Evolutionary conservation across 179 eudicot genomes (phyloP).

Genomic region (Sideroxylon spinosum): DNA sequence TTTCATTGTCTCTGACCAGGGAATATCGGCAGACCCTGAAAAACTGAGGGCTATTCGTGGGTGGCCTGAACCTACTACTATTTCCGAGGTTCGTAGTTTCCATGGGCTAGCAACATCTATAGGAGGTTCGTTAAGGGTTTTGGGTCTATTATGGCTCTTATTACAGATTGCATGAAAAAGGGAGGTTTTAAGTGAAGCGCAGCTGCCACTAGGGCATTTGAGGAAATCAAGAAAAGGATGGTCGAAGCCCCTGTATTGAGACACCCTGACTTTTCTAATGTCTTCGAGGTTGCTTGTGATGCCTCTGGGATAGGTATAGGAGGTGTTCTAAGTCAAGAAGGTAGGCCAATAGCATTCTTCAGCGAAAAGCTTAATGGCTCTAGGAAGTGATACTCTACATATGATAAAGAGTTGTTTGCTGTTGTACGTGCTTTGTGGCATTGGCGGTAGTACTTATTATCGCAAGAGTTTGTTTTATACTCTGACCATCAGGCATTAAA

Average conservation of each 20-base stretch:
- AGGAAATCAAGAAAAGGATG: neutral
- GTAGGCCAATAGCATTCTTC: neutral
- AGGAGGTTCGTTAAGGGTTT: neutral
- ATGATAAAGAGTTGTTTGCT: too few species aligned
- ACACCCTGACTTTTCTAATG: neutral
- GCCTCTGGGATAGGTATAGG: neutral
- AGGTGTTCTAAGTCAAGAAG: neutral
- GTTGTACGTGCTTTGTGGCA: too few species aligned
- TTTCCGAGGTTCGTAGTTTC: neutral
- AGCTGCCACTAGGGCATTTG: neutral
- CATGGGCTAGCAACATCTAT: neutral
- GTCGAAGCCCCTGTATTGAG: neutral
- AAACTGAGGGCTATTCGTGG: neutral
- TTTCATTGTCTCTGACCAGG: neutral
- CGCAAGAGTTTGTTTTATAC: too few species aligned
- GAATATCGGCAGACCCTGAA: neutral
- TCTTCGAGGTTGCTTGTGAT: neutral
- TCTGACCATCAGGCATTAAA: too few species aligned
- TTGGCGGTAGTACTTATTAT: too few species aligned
- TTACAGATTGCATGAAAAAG: neutral
- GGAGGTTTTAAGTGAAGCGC: neutral
- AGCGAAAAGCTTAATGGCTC: too few species aligned
- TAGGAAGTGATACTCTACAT: too few species aligned
- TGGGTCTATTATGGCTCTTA: conserved; percentile 4
- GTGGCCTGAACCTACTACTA: neutral